A percentile compares a stretch with the other conserved stretches of the same genome.
These are phyloP conservation scores for Friedmanniomyces simplex DNA, from an alignment of 495 filamentous ascomycete genomes.

Conservation along the genomic window DNA sequence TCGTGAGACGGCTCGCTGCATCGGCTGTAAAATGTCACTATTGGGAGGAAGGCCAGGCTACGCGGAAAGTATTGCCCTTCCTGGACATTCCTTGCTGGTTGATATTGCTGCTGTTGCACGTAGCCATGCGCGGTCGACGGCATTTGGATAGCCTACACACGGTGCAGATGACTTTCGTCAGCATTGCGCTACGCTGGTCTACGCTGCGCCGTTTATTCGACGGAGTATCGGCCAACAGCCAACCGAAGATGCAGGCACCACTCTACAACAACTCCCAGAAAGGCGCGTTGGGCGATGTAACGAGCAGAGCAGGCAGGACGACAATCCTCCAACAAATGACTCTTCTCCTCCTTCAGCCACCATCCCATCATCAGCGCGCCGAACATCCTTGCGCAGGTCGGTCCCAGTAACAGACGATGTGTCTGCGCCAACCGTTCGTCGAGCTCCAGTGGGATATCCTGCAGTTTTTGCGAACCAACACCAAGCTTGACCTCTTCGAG, in stretches of 20 bases:
- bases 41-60: not conserved
- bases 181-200: no score
- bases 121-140: no score
- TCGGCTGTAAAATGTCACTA: not conserved
- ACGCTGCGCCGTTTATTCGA: no score
- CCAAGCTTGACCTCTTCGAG: slow-evolving; percentile 30
- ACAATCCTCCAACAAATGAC: no score
- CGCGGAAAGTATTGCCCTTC: not conserved
- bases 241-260: no score
- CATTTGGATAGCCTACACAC: no score
- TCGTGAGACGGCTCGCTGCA: not conserved
- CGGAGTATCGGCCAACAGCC: no score
- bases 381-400: slow-evolving; percentile 29
- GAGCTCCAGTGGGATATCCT: slow-evolving; percentile 17
- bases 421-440: slow-evolving; percentile 12
- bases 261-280: no score
- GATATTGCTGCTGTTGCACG: no score
- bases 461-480: slow-evolving; percentile 11
- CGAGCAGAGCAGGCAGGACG: no score
- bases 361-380: slow-evolving; percentile 34
- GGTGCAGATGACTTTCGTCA: no score
- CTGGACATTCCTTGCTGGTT: not conserved
- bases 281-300: no score
- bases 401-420: slow-evolving; percentile 26
- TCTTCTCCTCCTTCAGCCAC: slow-evolving; percentile 31